phyloP scores from a whole-genome alignment of 345 rosid genomes.

The Cardamine occulta region DNA sequence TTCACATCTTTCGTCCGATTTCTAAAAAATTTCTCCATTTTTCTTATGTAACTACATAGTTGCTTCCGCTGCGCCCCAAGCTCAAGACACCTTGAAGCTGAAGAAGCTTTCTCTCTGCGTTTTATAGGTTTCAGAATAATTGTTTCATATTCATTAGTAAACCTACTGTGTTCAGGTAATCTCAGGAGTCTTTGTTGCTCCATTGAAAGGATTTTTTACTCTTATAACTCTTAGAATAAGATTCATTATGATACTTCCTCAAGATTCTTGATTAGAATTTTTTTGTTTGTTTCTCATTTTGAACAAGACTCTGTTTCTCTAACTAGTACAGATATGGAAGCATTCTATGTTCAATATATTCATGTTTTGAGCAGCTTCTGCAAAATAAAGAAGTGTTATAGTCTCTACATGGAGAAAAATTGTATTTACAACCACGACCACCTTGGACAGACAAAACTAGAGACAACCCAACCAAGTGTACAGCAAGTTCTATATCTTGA shows the following conservation, averaged over 20 bases:
- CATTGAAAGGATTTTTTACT: slow-evolving; percentile 13
- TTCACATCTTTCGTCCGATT: background rate
- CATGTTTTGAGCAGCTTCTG: slow-evolving; percentile 4
- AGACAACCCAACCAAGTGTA: slow-evolving; percentile 38
- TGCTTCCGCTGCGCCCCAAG: slow-evolving; percentile 40
- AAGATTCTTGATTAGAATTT: background rate
- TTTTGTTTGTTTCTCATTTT: slow-evolving; percentile 13
- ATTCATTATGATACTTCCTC: background rate
- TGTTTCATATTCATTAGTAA: slow-evolving; percentile 31
- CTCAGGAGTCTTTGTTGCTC: slow-evolving; percentile 32
- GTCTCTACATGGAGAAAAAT: background rate
- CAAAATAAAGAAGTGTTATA: background rate
- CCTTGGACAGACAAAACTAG: slow-evolving; percentile 31
- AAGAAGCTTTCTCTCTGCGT: slow-evolving; percentile 28
- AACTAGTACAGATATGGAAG: background rate
- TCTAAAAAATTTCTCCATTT: background rate
- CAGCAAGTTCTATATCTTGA: too few species aligned
- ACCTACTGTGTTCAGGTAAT: slow-evolving; percentile 29
- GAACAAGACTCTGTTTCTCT: background rate
- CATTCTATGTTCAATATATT: background rate
- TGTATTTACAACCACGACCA: slow-evolving; percentile 32
- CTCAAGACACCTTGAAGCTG: slow-evolving; percentile 41
- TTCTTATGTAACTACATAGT: slow-evolving; percentile 28
- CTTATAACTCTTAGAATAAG: slow-evolving; percentile 4
- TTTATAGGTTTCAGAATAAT: slow-evolving; percentile 27